A percentile compares a stretch with the other conserved stretches of the same genome.
phyloP scores from a whole-genome alignment of 2,329 filamentous ascomycete genomes.

The Xylaria sp. region DNA sequence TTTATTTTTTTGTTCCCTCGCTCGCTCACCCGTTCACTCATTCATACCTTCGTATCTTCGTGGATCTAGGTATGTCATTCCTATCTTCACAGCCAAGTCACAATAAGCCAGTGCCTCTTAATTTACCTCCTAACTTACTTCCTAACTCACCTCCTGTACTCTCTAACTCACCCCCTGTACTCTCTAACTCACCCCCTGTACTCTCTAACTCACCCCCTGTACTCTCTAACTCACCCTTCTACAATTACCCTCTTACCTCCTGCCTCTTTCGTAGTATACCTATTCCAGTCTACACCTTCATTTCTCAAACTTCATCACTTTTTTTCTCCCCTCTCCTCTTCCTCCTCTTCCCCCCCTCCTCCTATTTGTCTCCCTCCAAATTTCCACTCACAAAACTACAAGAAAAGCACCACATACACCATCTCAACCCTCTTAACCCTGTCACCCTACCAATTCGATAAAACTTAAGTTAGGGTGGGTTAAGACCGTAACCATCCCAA shows the following conservation, averaged over 20 bases:
- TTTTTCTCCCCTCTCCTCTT: background rate
- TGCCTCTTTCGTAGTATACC: too few relatives aligned
- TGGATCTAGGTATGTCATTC: background rate
- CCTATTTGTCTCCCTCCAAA: too few relatives aligned
- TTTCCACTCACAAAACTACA: background rate
- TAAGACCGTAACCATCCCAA: background rate
- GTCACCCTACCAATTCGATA: background rate
- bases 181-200: too few relatives aligned
- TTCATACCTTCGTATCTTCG: background rate
- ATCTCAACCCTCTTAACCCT: too few relatives aligned
- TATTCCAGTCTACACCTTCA: background rate
- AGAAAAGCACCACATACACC: background rate
- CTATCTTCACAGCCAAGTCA: background rate
- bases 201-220: too few relatives aligned
- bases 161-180: too few relatives aligned
- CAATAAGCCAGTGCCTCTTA: background rate
- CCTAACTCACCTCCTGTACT: too few relatives aligned
- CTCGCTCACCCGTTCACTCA: background rate
- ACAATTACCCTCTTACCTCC: too few relatives aligned
- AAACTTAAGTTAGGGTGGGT: background rate
- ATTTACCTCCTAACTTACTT: too few relatives aligned
- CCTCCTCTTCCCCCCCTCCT: too few relatives aligned
- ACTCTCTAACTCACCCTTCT: too few relatives aligned
- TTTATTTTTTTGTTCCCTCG: background rate
- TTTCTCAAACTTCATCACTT: background rate